These are phyloP conservation scores for Scleroderma bovista DNA, from an alignment of 768 basidiomycete species.

Conservation along the genomic window DNA sequence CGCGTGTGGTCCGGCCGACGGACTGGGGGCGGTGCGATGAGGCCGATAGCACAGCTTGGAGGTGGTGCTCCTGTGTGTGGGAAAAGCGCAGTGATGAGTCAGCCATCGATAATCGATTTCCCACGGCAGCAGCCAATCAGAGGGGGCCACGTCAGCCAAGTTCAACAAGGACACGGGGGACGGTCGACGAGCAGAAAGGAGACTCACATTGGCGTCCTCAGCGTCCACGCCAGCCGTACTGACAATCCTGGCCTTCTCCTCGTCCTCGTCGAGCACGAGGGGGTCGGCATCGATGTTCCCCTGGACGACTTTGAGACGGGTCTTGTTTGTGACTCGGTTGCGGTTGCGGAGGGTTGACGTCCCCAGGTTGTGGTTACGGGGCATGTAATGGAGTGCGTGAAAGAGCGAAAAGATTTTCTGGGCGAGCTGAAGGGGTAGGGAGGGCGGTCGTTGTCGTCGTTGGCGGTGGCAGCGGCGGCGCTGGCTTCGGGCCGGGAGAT, in stretches of 20 bases:
- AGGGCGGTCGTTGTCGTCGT: constrained; percentile 31
- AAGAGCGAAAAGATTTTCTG: constrained; percentile 35
- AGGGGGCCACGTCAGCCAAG: constrained; percentile 34
- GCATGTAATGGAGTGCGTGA: constrained; percentile 74
- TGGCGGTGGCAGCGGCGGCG: constrained; percentile 52
- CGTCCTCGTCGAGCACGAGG: constrained; percentile 78
- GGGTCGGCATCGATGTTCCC: constrained; percentile 79
- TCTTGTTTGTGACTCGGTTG: constrained; percentile 91
- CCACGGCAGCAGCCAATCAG: constrained; percentile 44
- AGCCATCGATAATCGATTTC: constrained; percentile 49
- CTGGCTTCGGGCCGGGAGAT: constrained; percentile 53
- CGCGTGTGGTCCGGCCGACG: constrained; percentile 32
- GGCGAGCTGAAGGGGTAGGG: constrained; percentile 22
- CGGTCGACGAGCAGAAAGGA: constrained; percentile 29
- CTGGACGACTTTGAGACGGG: constrained; percentile 77
- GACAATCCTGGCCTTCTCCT: constrained; percentile 77
- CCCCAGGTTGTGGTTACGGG: constrained; percentile 73
- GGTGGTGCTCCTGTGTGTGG: constrained; percentile 44
- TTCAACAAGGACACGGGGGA: constrained; percentile 39
- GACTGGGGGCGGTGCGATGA: constrained; percentile 44
- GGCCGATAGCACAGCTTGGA: constrained; percentile 53
- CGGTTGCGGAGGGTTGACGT: constrained; percentile 79
- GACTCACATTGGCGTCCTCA: constrained; percentile 89
- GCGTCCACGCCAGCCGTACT: constrained; percentile 85
- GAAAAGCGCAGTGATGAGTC: constrained; percentile 35